Base-by-base conservation (phyloP, 1,284 basidiomycete genomes). In the Trametes versicolor region DNA sequence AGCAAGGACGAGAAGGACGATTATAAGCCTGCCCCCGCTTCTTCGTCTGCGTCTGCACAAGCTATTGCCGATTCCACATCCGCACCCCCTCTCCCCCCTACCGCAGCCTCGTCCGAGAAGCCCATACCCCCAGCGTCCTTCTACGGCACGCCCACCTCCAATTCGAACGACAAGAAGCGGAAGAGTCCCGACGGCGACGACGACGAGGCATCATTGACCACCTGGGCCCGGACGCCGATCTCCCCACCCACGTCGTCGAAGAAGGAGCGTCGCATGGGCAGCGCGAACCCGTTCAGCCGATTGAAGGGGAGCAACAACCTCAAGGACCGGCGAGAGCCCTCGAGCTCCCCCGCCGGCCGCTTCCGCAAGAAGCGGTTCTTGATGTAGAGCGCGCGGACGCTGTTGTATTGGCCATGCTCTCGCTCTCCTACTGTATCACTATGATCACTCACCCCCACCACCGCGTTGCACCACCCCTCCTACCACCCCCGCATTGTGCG, bases 81-180 rank as follows among this genome's bases (percentile, higher is more conserved):
- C 15, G 41, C 63, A 1, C 19, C 59, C 47, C 27, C 65, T 58
- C 15, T 39, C 54, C 21, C 17, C 25, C 29, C 25, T 6, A 19
- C 25, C 23, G 13, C 74, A 70, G 55, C 70, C 63, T 34, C 61
- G 19, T 45, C 53, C 23, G 52, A 62, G 9, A 41, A 56, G 39
- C 43, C 54, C 39, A 79, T 88, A 58, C 72, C 82, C 32, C 72
- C 84, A 25, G 74, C 72, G 37, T 83, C 73, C 63, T 88, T 88
- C 71, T 87, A 88, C 64, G 80, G 79, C 19, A 67, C 74, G 23
- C 61, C 76, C 15, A 50, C 70, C 13, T 19, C 66, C n/a, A 74
- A 70, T 48, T 68, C 71, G 17, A 70, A 73, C 45, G 75, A 74
- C 66, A 82, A 72, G 74, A 83, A 81, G 73, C 82, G 81, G 41